Percentiles rank a stretch among this genome's conserved stretches.
phyloP scores from a whole-genome alignment of 441 rosid genomes.

The Gossypium aridum region DNA sequence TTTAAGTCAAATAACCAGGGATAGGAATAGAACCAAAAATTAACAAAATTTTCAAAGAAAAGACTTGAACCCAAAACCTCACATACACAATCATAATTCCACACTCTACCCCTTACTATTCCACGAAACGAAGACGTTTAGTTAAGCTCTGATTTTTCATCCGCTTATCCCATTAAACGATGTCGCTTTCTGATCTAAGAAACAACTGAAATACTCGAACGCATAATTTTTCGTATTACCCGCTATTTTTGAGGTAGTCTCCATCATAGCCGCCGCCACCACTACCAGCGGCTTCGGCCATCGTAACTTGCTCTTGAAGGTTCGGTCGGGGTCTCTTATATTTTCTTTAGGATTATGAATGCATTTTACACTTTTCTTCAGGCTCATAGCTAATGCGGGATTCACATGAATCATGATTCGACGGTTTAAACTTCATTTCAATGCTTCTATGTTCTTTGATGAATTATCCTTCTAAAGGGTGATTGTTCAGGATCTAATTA shows the following conservation, averaged over 20 bases:
- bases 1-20: too few species aligned
- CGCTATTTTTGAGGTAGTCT: neutral
- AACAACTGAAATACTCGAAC: neutral
- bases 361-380: neutral
- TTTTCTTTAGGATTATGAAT: neutral
- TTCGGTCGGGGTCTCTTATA: neutral
- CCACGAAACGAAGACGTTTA: too few species aligned
- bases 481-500: neutral
- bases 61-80: too few species aligned
- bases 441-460: neutral
- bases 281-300: neutral
- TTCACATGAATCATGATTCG: neutral
- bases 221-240: neutral
- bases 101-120: too few species aligned
- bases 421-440: neutral
- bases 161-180: neutral
- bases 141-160: neutral
- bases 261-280: neutral
- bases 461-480: neutral
- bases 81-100: too few species aligned
- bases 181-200: neutral
- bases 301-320: neutral
- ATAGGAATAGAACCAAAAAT: too few species aligned
- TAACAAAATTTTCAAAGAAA: too few species aligned
- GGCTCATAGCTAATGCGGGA: neutral